Evolutionary conservation across 2,329 filamentous ascomycete species (phyloP).

Genomic region (Blastomyces gilchristii): DNA sequence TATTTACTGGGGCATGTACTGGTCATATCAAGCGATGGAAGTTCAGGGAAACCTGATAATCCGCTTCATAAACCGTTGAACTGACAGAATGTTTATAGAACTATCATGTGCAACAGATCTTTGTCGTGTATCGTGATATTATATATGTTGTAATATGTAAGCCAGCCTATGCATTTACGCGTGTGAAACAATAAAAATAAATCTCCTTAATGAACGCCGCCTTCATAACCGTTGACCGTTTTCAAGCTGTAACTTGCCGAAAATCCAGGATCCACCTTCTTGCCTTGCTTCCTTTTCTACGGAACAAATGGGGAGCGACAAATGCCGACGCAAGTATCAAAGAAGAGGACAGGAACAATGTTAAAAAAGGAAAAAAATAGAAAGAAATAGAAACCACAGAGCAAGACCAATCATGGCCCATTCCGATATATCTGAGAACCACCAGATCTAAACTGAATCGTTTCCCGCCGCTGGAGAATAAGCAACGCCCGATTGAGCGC

Average conservation of each 20-base stretch:
- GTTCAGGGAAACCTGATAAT: neutral
- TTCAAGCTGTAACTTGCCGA: neutral
- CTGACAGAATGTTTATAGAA: neutral
- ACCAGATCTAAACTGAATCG: slow-evolving; percentile 43
- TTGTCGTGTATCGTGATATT: neutral
- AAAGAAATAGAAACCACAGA: neutral
- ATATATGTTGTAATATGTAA: neutral
- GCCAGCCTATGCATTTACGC: neutral
- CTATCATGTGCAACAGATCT: neutral
- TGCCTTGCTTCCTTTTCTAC: neutral
- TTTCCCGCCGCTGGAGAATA: slow-evolving; percentile 78
- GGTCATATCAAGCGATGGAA: neutral
- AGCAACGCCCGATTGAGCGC: slow-evolving; percentile 74
- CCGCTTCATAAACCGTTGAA: neutral
- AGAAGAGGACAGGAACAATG: neutral
- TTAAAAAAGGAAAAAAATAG: neutral
- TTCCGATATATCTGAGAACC: slow-evolving; percentile 41
- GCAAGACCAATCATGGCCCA: slow-evolving; percentile 17
- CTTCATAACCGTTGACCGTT: neutral
- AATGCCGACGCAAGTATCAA: neutral
- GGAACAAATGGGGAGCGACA: neutral
- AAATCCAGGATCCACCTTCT: neutral
- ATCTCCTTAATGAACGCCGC: neutral
- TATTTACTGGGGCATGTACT: neutral
- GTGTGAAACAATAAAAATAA: neutral